Evolutionary conservation across 140 eudicot genomes (phyloP).

Genomic region (Erigeron philadelphicus): DNA sequence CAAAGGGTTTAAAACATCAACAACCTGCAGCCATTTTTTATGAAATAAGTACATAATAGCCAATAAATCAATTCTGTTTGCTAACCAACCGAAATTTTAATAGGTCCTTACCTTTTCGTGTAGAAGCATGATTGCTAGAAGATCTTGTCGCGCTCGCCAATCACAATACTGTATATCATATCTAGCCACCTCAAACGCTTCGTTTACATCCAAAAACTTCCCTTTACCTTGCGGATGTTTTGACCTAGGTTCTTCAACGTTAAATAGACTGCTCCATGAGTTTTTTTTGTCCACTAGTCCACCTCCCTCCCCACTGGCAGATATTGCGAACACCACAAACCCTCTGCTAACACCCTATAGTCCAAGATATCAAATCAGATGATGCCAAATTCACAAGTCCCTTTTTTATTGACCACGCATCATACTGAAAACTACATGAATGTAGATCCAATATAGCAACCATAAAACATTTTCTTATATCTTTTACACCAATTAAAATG

Average conservation of each 20-base stretch:
- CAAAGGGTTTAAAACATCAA: slow-evolving; percentile 89
- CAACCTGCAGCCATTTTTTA: slow-evolving; percentile 51
- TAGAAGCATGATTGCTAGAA: slow-evolving; percentile 85
- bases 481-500: too few relatives aligned
- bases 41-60: not conserved
- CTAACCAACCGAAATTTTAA: not conserved
- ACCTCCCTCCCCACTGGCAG: slow-evolving; percentile 58
- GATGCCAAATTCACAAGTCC: not conserved
- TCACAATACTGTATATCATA: slow-evolving; percentile 89
- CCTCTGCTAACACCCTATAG: slow-evolving; percentile 63
- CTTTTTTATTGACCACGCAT: too few relatives aligned
- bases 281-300: slow-evolving; percentile 64
- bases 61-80: not conserved
- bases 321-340: slow-evolving; percentile 68
- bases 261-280: slow-evolving; percentile 63
- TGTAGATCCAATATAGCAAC: too few relatives aligned
- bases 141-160: slow-evolving; percentile 99
- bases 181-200: slow-evolving; percentile 93
- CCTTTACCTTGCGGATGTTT: slow-evolving; percentile 60
- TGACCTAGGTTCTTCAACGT: slow-evolving; percentile 79
- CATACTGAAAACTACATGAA: too few relatives aligned
- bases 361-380: slow-evolving; percentile 14
- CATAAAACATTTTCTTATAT: too few relatives aligned
- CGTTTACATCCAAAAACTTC: slow-evolving; percentile 78
- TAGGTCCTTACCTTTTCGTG: slow-evolving; percentile 72